Evolutionary conservation across 1,284 basidiomycete genomes (phyloP).

Genomic region (Trametes sp.): DNA sequence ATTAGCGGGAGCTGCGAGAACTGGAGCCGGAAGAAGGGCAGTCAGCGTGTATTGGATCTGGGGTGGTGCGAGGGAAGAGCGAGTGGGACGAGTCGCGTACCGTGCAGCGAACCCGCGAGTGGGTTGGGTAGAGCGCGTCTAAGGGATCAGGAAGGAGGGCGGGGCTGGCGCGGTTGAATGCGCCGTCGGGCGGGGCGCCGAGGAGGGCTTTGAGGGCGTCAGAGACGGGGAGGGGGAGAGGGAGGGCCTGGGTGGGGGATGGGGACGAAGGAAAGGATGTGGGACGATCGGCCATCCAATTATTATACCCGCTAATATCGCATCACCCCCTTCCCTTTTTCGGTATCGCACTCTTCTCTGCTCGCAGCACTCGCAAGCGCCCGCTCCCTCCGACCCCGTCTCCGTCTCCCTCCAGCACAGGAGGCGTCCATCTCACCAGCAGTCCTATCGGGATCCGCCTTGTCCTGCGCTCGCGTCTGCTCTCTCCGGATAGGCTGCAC

Average conservation of each 20-base stretch:
- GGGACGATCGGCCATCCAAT: conserved; percentile 26
- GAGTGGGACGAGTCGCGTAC: conserved; percentile 17
- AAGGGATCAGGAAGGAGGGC: neutral
- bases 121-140: conserved; percentile 23
- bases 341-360: conserved; percentile 22
- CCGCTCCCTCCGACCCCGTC: conserved; percentile 5
- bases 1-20: conserved; percentile 26
- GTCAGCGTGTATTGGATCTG: conserved; percentile 11
- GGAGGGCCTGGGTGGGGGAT: conserved; percentile 10
- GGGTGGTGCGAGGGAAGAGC: conserved; percentile 17
- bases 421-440: conserved; percentile 1
- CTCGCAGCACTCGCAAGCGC: conserved; percentile 22
- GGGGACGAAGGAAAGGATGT: conserved; percentile 19
- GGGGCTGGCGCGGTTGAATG: conserved; percentile 31
- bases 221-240: conserved; percentile 8
- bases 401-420: conserved; percentile 1
- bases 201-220: conserved; percentile 23
- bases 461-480: neutral
- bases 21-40: conserved; percentile 8
- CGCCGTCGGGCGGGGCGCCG: conserved; percentile 26
- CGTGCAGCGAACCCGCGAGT: conserved; percentile 17
- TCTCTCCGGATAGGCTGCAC: conserved; percentile 5
- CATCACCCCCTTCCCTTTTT: conserved; percentile 26
- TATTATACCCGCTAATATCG: conserved; percentile 29
- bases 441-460: neutral